Conservation (phyloP, 768 basidiomycete genomes). For the Serpula lacrymans region DNA sequence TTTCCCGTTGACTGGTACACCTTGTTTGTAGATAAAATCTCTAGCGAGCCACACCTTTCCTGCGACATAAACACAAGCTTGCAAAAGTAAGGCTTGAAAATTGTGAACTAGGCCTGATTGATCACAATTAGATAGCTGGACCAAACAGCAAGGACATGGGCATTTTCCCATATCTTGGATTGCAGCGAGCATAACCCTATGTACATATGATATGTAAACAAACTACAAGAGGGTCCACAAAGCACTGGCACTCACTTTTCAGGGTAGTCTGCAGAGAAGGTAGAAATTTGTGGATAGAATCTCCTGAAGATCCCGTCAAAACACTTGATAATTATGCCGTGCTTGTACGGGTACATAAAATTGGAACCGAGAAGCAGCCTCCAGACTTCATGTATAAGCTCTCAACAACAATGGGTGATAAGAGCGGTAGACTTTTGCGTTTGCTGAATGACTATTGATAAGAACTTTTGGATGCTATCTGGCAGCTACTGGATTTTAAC, state of each 20-base stretch:
- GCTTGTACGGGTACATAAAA: conserved; percentile 18
- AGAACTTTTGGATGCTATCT: conserved; percentile 3
- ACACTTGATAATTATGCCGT: conserved; percentile 22
- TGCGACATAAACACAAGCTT: neutral
- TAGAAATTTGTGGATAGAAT: conserved; percentile 26
- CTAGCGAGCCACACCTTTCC: conserved; percentile 1
- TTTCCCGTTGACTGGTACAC: conserved; percentile 10
- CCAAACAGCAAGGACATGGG: conserved; percentile 27
- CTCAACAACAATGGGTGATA: conserved; percentile 11
- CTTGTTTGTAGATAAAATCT: conserved; percentile 9
- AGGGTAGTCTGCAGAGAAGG: conserved; percentile 34
- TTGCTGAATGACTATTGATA: no score
- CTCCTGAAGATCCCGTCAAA: conserved; percentile 15
- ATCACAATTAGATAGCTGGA: conserved; percentile 12
- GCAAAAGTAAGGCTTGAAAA: neutral
- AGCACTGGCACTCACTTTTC: conserved; percentile 29
- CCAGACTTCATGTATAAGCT: conserved; percentile 18
- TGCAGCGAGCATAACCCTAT: conserved; percentile 22
- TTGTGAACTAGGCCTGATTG: conserved; percentile 12
- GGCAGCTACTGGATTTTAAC: conserved; percentile 10
- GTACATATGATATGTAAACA: no score
- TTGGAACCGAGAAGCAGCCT: conserved; percentile 13
- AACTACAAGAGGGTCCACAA: neutral
- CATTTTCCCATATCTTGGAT: conserved; percentile 26
- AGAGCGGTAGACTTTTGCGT: neutral